A percentile compares a stretch with the other conserved stretches of the same genome.
Conservation (phyloP, 257 asterid genomes). For the Datura wrightii region DNA sequence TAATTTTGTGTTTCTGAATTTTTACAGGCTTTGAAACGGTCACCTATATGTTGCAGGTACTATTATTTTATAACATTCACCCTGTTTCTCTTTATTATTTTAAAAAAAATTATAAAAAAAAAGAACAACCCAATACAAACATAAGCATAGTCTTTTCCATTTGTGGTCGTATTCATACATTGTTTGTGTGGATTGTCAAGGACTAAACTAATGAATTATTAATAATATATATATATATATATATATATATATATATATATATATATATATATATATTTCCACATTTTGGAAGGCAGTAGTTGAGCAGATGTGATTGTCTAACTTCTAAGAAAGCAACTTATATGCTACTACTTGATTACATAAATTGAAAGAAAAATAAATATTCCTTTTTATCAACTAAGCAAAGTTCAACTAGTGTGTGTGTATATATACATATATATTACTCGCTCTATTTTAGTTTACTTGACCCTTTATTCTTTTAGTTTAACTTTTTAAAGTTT, state of each 20-base stretch:
- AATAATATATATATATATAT: neutral
- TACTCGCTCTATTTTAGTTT: neutral
- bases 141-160: neutral
- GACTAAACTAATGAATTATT: slow-evolving; percentile 10
- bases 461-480: neutral
- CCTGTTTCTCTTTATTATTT: neutral
- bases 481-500: neutral
- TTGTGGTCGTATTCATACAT: slow-evolving; percentile 4
- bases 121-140: neutral
- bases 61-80: slow-evolving; percentile 26
- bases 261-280: neutral
- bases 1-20: neutral
- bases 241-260: neutral
- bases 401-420: too few species aligned
- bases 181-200: slow-evolving; percentile 21
- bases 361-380: too few species aligned
- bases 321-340: slow-evolving; percentile 39
- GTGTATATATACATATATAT: too few species aligned
- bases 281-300: slow-evolving; percentile 23
- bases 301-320: slow-evolving; percentile 37
- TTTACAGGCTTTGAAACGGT: slow-evolving; percentile 90
- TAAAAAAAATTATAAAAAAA: neutral
- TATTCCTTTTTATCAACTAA: too few species aligned
- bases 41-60: slow-evolving; percentile 90
- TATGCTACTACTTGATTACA: neutral